Conservation (phyloP, 2,329 filamentous ascomycete genomes). For the Diaporthe citriasiana region DNA sequence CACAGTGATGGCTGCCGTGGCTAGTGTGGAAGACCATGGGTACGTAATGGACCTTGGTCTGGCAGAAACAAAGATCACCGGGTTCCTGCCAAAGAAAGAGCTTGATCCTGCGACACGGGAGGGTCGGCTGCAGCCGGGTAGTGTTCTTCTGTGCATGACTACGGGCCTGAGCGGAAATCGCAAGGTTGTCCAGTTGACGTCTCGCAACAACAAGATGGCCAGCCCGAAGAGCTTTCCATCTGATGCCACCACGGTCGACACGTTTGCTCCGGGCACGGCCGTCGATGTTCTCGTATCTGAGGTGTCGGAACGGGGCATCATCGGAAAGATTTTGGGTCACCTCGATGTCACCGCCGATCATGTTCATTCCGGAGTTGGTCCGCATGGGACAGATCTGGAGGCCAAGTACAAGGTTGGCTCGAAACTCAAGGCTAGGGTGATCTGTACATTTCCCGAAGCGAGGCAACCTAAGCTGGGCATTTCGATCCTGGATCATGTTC, state of each 20-base stretch:
- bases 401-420: constrained; percentile 86
- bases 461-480: constrained; percentile 88
- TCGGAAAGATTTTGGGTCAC: constrained; percentile 92
- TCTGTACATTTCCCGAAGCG: constrained; percentile 86
- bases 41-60: constrained; percentile 93
- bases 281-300: constrained; percentile 88
- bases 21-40: constrained; percentile 96
- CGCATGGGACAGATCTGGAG: constrained; percentile 77
- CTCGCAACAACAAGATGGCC: constrained; percentile 77
- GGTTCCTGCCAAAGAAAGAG: constrained; percentile 89
- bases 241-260: constrained; percentile 87
- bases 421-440: constrained; percentile 87
- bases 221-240: constrained; percentile 76
- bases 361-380: constrained; percentile 86
- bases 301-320: constrained; percentile 79
- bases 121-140: constrained; percentile 81
- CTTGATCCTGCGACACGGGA: constrained; percentile 76
- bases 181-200: constrained; percentile 88
- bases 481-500: constrained; percentile 87
- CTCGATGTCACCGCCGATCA: constrained; percentile 92
- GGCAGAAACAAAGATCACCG: constrained; percentile 75
- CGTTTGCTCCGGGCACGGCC: constrained; percentile 91
- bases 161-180: constrained; percentile 81
- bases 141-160: constrained; percentile 87
- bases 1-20: constrained; percentile 88